phyloP scores from a whole-genome alignment of 1,139 yeast genomes.

The Debaryomyces singareniensis region DNA sequence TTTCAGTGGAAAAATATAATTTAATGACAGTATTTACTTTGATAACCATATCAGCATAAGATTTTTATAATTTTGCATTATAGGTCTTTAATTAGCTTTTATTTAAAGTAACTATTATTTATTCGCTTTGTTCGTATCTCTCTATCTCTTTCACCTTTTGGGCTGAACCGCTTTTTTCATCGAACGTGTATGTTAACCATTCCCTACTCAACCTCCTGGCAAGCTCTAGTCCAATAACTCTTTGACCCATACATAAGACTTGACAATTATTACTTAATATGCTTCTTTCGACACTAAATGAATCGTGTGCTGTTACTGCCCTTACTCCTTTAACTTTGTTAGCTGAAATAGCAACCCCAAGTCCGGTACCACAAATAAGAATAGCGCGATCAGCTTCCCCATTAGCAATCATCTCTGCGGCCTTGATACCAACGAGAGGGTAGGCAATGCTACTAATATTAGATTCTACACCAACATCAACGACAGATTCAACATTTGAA shows the following conservation, averaged over 20 bases:
- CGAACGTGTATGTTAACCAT: conserved; percentile 38
- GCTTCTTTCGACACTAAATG: conserved; percentile 39
- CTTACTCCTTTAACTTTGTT: conserved; percentile 41
- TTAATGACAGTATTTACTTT: no score
- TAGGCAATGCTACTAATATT: conserved; percentile 24
- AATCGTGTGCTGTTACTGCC: conserved; percentile 46
- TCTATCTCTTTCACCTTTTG: conserved; percentile 30
- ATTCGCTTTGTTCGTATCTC: conserved; percentile 21
- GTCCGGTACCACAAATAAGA: conserved; percentile 42
- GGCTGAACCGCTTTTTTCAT: conserved; percentile 32
- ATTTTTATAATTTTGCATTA: no score
- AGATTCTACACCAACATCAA: conserved; percentile 32
- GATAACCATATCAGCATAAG: no score
- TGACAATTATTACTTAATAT: conserved; percentile 38
- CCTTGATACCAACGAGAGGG: conserved; percentile 37
- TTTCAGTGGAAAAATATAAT: no score
- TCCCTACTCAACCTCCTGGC: conserved; percentile 37
- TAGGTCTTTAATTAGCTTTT: no score
- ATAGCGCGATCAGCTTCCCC: conserved; percentile 39
- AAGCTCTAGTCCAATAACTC: conserved; percentile 40
- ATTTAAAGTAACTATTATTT: no score
- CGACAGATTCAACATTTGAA: conserved; percentile 23
- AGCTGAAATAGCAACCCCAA: conserved; percentile 42
- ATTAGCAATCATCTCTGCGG: conserved; percentile 30
- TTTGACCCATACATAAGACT: conserved; percentile 41